Evolutionary conservation across 169 alveolate species (phyloP), one percentile per base, ranked within the genome.

Genomic region (Cryptosporidium ryanae): DNA sequence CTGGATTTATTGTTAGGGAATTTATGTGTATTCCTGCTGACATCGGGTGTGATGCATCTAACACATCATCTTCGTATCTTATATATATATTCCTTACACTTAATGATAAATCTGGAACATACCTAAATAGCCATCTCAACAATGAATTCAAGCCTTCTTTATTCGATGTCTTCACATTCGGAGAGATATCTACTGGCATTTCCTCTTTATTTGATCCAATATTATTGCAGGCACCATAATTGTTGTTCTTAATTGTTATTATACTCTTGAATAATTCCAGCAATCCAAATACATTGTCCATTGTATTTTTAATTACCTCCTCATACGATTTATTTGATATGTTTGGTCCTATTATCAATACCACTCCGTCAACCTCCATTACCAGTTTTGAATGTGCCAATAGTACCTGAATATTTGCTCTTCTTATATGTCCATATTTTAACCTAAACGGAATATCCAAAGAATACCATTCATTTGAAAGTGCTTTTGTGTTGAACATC

Each of bases 401-500:
- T 25, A 76, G n/a, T 34, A 76, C 87, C 38, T 76, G 87, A 44
- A 76, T 76, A 8, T 61, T 76, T 13, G 87, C 87, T 25, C 87
- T 76, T 27, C 87, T 38, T 43, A 76, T 76, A 43, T 76, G 87
- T 2, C 87, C 87, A 76, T 76, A 76, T 34, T 76, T 76, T 18
- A 76, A 50, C 21, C 87, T 55, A 52, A 76, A 76, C 4, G 87
- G 87, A n/a, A 76, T 76, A 34, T 76, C 87, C 25, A 76, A 61
- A 12, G 87, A 76, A 43, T 76, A 76, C 87, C 87, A 76, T 46
- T 76, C 87, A 61, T 76, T 76, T 18, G 87, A 76, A 38, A 76
- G 63, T 18, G 87, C 87, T 25, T 70, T 55, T 43, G 87, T 76
- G 48, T 76, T 76, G 18, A 76, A 59, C 87, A 76, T 76, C 21